Conservation (phyloP, 768 basidiomycete genomes). For the Phaffia australis region DNA sequence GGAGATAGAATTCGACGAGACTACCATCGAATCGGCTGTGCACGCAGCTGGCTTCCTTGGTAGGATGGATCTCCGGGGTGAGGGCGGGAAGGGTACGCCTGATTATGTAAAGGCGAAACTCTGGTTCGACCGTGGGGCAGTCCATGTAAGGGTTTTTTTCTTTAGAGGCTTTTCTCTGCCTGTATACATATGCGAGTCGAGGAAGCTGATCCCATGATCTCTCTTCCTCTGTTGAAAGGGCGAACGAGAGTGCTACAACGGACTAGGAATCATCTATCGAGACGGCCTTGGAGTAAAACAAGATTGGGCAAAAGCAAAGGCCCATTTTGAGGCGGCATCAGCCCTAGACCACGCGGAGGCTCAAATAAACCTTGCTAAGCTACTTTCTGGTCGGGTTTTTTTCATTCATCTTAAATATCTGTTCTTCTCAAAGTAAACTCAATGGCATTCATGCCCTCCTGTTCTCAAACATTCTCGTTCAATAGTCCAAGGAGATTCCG, state of each 20-base stretch:
- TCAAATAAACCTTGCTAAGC: conserved; percentile 77
- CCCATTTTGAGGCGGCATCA: conserved; percentile 66
- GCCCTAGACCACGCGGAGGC: conserved; percentile 84
- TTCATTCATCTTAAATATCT: neutral
- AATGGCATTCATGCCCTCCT: neutral
- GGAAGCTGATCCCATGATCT: neutral
- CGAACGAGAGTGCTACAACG: conserved; percentile 81
- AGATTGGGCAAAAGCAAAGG: conserved; percentile 55
- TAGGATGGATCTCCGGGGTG: conserved; percentile 85
- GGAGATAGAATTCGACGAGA: conserved; percentile 34
- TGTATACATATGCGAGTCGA: neutral
- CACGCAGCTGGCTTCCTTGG: conserved; percentile 80
- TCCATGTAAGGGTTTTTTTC: conserved; percentile 15
- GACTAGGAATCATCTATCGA: conserved; percentile 79
- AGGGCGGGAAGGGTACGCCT: conserved; percentile 58
- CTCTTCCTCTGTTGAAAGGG: conserved; percentile 46
- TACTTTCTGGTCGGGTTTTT: conserved; percentile 34
- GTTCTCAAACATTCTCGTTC: neutral
- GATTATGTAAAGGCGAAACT: conserved; percentile 68
- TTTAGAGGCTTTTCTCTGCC: neutral
- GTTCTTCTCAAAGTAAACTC: neutral
- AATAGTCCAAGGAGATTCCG: conserved; percentile 58
- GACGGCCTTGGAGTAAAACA: conserved; percentile 66
- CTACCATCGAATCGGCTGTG: conserved; percentile 53
- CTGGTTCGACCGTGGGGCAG: conserved; percentile 80